Conservation (phyloP, 441 rosid genomes). For the Capsella rubella region DNA sequence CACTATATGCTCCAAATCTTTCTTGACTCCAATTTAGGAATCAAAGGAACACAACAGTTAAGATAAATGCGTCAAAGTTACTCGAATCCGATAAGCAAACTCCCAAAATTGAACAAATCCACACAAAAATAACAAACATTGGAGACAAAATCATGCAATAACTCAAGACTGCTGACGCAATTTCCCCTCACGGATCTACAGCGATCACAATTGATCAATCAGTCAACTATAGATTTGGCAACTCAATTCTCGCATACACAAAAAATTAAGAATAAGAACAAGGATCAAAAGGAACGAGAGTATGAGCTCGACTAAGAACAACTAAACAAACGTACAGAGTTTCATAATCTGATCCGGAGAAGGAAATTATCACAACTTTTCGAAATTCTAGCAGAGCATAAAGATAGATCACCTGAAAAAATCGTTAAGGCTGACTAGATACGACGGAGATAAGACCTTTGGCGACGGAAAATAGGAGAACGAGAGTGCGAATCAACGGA, state of each 20-base stretch:
- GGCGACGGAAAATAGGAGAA: slow-evolving; percentile 19
- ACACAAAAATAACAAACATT: not conserved
- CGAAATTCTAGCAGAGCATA: not conserved
- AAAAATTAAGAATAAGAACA: not conserved
- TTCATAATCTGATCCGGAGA: slow-evolving; percentile 12
- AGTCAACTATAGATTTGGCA: slow-evolving; percentile 32
- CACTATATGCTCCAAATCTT: not conserved
- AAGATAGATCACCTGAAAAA: slow-evolving; percentile 36
- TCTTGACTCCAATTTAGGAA: not conserved
- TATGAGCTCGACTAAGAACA: not conserved
- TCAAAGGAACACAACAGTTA: slow-evolving; percentile 6
- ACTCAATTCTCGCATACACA: slow-evolving; percentile 11
- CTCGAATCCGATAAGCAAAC: not conserved
- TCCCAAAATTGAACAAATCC: slow-evolving; percentile 3
- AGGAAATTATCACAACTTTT: not conserved
- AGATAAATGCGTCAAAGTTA: slow-evolving; percentile 2
- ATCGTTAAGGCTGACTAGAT: slow-evolving; percentile 24
- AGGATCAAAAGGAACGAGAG: not conserved
- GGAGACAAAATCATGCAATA: slow-evolving; percentile 26
- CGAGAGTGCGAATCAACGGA: slow-evolving; percentile 24
- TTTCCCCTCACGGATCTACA: slow-evolving; percentile 31
- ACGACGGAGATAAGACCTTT: slow-evolving; percentile 30
- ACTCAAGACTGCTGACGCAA: slow-evolving; percentile 6
- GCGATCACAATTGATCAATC: slow-evolving; percentile 32
- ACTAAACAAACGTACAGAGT: slow-evolving; percentile 2